phyloP scores from a whole-genome alignment of 495 filamentous ascomycete species.

The Xylaria scruposa region DNA sequence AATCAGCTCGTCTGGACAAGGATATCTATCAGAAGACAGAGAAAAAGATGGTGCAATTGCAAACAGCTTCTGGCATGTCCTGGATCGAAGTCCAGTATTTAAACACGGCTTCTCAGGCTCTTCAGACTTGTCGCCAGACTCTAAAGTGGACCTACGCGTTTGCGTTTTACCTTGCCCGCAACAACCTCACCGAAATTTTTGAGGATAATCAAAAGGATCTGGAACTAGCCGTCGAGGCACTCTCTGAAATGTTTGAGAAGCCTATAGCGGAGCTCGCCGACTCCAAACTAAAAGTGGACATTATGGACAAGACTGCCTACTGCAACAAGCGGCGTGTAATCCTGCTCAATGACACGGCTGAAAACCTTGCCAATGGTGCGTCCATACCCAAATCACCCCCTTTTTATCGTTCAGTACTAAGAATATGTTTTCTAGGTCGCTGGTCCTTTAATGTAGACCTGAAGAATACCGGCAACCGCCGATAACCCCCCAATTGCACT shows the following conservation, averaged over 20 bases:
- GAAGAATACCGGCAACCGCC: conserved; percentile 27
- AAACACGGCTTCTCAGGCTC: conserved; percentile 86
- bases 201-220: conserved; percentile 99
- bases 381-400: conserved; percentile 19
- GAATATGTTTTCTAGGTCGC: conserved; percentile 39
- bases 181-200: conserved; percentile 96
- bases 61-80: conserved; percentile 90
- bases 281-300: conserved; percentile 83
- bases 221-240: conserved; percentile 92
- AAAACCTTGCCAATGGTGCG: conserved; percentile 86
- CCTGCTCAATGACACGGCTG: conserved; percentile 86
- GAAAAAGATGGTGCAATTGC: conserved; percentile 97
- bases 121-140: conserved; percentile 95
- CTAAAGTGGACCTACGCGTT: conserved; percentile 99
- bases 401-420: conserved; percentile 10
- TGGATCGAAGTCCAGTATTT: conserved; percentile 99
- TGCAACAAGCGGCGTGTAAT: conserved; percentile 93
- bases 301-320: conserved; percentile 97
- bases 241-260: conserved; percentile 98
- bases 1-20: conserved; percentile 95
- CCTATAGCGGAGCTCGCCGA: conserved; percentile 80
- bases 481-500: conserved; percentile 1
- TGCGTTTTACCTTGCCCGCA: conserved; percentile 92
- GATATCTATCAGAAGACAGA: conserved; percentile 95
- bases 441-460: conserved; percentile 58